Conservation (phyloP, 2,329 filamentous ascomycete genomes). For the Byssoonygena ceratinophila region DNA sequence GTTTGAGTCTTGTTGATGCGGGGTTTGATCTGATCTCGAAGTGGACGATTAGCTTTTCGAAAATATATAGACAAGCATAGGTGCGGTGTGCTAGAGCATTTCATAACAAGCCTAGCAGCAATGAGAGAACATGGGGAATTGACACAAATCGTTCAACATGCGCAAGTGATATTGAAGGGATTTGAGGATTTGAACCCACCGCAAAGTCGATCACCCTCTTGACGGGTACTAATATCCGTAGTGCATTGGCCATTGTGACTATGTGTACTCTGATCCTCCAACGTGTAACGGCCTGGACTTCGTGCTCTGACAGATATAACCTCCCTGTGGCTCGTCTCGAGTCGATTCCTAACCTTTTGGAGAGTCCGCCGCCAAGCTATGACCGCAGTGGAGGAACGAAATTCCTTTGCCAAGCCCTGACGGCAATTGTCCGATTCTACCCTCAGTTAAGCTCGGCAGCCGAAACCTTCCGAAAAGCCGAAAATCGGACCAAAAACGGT, state of each 20-base stretch:
- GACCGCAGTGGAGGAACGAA: constrained; percentile 3
- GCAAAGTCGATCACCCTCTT: constrained; percentile 84
- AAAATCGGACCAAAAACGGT: constrained; percentile 3
- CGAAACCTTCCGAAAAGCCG: constrained; percentile 14
- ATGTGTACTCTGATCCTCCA: not conserved
- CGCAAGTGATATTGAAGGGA: not conserved
- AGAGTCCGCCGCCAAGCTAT: constrained; percentile 4
- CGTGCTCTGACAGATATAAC: not conserved
- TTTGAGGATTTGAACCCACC: constrained; percentile 41
- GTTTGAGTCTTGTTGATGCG: constrained; percentile 64
- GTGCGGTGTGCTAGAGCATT: not conserved
- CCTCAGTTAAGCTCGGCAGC: constrained; percentile 7
- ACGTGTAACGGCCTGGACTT: not conserved
- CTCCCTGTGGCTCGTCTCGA: not conserved
- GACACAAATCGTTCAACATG: not conserved
- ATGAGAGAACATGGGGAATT: not conserved
- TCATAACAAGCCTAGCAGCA: not conserved
- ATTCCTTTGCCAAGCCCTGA: constrained; percentile 6
- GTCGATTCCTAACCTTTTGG: constrained; percentile 1
- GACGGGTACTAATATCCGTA: constrained; percentile 68
- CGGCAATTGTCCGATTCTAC: constrained; percentile 11
- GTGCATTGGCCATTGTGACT: constrained; percentile 36
- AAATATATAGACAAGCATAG: not conserved
- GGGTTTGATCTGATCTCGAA: constrained; percentile 54
- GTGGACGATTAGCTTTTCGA: constrained; percentile 1